Base-by-base conservation (phyloP, 805 yeast genomes). In the Barnettozyma salicaria region DNA sequence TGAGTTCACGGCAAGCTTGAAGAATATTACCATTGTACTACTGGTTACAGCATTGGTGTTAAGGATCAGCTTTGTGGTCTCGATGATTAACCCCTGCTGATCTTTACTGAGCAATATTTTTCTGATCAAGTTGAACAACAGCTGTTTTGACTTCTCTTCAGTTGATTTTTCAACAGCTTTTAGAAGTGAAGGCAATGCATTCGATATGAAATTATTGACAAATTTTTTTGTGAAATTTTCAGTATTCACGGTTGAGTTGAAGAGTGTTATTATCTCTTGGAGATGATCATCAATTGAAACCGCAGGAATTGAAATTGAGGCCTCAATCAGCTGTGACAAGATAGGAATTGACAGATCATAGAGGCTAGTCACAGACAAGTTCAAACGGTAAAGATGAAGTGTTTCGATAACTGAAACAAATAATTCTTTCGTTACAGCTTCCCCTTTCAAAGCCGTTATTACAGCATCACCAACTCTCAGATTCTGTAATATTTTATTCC, bases 401-500 rank as follows among this genome's bases (percentile, higher is more conserved):
- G 45, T 42, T 23, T 37, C 22, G 4, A 47, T 36, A 5, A 53
- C 21, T 1, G 36, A 14, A 3, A n/a, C 9, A 3, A 45, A n/a
- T 7, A 47, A 22, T 6, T 24, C 18, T 6, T 13, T 12, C 12
- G 28, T 13, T 5, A 19, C 17, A 6, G 19, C 14, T 2, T 27
- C 24, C 2, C 26, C 12, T 7, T 37, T 49, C 17, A 66, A 34
- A 0, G 64, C 47, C 17, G 45, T 42, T 2, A 47, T 30, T 1
- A 65, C 36, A 2, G 63, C 48, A 7, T 70, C 74, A 8, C 65
- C 60, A 35, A 67, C 55, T 40, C 63, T 70, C 25, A 70, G 51
- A 29, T 61, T 64, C 34, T 68, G 66, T 40, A 74, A 61, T 1
- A 60, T 42, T 36, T 58, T 63, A 33, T 64, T 62, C 43, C 77